Evolutionary conservation across 495 filamentous ascomycete species (phyloP), one percentile per base, ranked within the genome.

Genomic region (Lophiotrema nucula): DNA sequence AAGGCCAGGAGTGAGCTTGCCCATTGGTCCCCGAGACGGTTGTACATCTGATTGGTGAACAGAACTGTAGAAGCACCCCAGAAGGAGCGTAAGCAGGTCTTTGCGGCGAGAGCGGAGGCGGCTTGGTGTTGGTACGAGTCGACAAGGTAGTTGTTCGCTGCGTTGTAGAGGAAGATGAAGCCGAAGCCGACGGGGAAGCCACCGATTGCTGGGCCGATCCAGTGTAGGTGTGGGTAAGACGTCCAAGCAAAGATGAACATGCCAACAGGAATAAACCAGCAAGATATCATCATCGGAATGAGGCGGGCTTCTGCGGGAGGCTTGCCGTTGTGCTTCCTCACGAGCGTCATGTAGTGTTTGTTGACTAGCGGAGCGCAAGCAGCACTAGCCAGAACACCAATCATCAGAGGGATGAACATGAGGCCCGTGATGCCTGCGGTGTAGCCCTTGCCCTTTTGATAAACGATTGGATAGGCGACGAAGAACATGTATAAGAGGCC

Each of bases 191-290:
- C 81, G 6, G 88, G 86, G 62, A 85, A 84, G 31, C 88, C 88
- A 22, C 83, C 88, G 12, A 93, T 75, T 1, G 77, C 76, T 2
- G 88, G 87, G 0, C 87, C 89, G 44, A 83, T 76, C 88, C 88
- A 92, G 62, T 71, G 77, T 1, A 92, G 62, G 0, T 51, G 51
- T 4, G 80, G 76, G 69, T 87, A 91, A 0, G 85, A 88, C 1
- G 86, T 81, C 89, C 89, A 92, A 28, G 87, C 89, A 70, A 92
- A 92, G 69, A 92, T 88, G 72, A 92, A 91, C 4, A 91, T 74
- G 12, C 86, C 87, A 43, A 88, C 74, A 0, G 88, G 87, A 63
- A 92, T 82, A 60, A 81, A 78, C 87, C 88, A 92, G 78, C 88
- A 92, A 24, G 82, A 83, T 18, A 77, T 67, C 89, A 95, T 92